phyloP scores from a whole-genome alignment of 176 grass and related monocot genomes.

The Avena insularis region DNA sequence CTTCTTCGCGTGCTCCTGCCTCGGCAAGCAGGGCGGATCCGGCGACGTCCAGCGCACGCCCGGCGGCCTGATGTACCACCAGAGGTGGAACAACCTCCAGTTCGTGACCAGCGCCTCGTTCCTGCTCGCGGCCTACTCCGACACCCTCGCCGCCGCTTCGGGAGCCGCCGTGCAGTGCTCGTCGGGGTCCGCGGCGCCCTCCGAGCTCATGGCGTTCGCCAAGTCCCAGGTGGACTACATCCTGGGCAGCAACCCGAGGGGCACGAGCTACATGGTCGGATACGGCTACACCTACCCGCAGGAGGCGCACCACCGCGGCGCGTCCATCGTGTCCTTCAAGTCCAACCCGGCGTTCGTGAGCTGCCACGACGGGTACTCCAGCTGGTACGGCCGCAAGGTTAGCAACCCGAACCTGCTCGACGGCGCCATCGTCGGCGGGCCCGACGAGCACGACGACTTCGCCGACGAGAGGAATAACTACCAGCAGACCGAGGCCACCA shows the following conservation, averaged over 20 bases:
- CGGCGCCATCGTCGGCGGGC: slow-evolving; percentile 83
- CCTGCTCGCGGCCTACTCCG: slow-evolving; percentile 73
- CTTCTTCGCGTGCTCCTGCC: slow-evolving; percentile 73
- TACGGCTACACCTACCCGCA: slow-evolving; percentile 67
- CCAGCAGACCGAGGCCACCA: slow-evolving; percentile 85
- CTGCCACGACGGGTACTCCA: slow-evolving; percentile 64
- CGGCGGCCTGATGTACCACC: slow-evolving; percentile 71
- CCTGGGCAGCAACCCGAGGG: slow-evolving; percentile 77
- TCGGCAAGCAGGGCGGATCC: slow-evolving; percentile 55
- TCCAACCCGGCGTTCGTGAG: slow-evolving; percentile 54
- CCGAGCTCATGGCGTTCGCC: slow-evolving; percentile 64
- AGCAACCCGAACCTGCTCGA: slow-evolving; percentile 84
- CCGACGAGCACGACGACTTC: slow-evolving; percentile 70
- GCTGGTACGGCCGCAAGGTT: slow-evolving; percentile 56
- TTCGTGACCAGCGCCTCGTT: slow-evolving; percentile 83
- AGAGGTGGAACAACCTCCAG: slow-evolving; percentile 91
- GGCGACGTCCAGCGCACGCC: slow-evolving; percentile 63
- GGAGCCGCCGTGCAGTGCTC: slow-evolving; percentile 44
- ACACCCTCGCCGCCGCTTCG: slow-evolving; percentile 52
- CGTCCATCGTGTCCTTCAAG: slow-evolving; percentile 82
- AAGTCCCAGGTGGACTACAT: slow-evolving; percentile 92
- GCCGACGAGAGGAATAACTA: slow-evolving; percentile 85
- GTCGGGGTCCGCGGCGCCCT: slow-evolving; percentile 24
- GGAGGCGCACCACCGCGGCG: slow-evolving; percentile 79
- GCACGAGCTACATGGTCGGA: slow-evolving; percentile 93